phyloP scores from a whole-genome alignment of 2,329 filamentous ascomycete species.

The Colletotrichum kahawae region DNA sequence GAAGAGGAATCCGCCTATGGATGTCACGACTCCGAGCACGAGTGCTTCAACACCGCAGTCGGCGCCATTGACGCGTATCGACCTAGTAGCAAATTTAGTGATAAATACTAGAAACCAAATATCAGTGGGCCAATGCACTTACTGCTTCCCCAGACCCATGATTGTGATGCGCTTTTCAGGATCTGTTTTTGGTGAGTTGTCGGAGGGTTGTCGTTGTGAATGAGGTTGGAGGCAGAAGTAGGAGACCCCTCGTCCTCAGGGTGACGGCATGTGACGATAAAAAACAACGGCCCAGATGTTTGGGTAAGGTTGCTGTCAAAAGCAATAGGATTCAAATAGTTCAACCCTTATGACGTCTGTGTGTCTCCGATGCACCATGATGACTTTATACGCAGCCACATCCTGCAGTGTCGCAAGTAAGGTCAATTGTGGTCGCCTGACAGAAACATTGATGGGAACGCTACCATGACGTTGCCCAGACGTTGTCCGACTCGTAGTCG shows the following conservation, averaged over 20 bases:
- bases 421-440: slow-evolving; percentile 1
- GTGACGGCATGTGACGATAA: neutral
- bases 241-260: neutral
- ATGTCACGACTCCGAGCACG: slow-evolving; percentile 55
- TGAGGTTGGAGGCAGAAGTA: neutral
- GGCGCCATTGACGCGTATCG: slow-evolving; percentile 47
- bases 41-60: slow-evolving; percentile 45
- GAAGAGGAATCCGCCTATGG: slow-evolving; percentile 66
- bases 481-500: slow-evolving; percentile 2
- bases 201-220: neutral
- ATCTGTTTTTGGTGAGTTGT: neutral
- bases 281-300: neutral
- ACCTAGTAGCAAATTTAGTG: slow-evolving; percentile 29
- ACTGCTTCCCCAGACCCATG: slow-evolving; percentile 21
- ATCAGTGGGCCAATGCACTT: neutral
- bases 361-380: neutral
- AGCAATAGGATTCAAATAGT: neutral
- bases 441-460: neutral
- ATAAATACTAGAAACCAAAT: neutral
- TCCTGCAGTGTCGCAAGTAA: neutral
- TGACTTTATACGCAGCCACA: slow-evolving; percentile 16
- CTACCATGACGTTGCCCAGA: slow-evolving; percentile 18
- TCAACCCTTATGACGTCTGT: neutral
- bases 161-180: neutral
- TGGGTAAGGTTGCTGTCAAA: neutral